Conservation (phyloP, 2,329 filamentous ascomycete species). For the Diaporthe amygdali region DNA sequence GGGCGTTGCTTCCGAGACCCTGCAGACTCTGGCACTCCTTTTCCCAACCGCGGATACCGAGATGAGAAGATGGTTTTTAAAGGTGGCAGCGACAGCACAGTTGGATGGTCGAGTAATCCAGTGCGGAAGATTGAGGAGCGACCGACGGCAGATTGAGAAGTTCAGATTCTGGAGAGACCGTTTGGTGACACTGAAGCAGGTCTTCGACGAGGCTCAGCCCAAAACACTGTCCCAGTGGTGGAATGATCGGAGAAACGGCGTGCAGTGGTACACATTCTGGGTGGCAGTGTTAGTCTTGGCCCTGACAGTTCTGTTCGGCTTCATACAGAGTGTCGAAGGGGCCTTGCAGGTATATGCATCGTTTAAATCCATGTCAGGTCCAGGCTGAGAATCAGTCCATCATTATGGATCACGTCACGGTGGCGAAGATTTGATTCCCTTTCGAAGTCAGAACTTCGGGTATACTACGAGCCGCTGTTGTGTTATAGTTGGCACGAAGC, state of each 20-base stretch:
- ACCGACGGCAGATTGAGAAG: constrained; percentile 38
- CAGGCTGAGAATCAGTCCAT: background rate
- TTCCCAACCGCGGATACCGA: constrained; percentile 36
- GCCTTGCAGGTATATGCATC: constrained; percentile 43
- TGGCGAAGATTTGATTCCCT: too few species aligned
- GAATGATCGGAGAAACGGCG: constrained; percentile 45
- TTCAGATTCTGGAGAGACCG: constrained; percentile 49
- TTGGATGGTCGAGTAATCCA: constrained; percentile 34
- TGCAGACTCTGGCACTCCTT: constrained; percentile 42
- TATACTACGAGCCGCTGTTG: too few species aligned
- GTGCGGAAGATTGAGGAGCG: constrained; percentile 37
- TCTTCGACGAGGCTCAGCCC: constrained; percentile 43
- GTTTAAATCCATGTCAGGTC: background rate
- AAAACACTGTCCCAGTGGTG: constrained; percentile 45
- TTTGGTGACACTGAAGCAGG: constrained; percentile 47
- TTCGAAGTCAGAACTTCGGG: too few species aligned
- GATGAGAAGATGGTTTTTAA: constrained; percentile 11
- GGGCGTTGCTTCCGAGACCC: constrained; percentile 40
- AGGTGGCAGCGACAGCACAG: constrained; percentile 29
- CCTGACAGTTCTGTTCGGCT: constrained; percentile 44
- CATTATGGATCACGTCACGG: too few species aligned
- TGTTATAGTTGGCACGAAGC: too few species aligned
- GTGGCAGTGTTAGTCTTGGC: constrained; percentile 44
- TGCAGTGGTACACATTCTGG: constrained; percentile 54
- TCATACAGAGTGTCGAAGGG: constrained; percentile 47